These are phyloP conservation scores for Penicillium griseofulvum DNA, from an alignment of 2,329 filamentous ascomycete species.

Conservation along the genomic window DNA sequence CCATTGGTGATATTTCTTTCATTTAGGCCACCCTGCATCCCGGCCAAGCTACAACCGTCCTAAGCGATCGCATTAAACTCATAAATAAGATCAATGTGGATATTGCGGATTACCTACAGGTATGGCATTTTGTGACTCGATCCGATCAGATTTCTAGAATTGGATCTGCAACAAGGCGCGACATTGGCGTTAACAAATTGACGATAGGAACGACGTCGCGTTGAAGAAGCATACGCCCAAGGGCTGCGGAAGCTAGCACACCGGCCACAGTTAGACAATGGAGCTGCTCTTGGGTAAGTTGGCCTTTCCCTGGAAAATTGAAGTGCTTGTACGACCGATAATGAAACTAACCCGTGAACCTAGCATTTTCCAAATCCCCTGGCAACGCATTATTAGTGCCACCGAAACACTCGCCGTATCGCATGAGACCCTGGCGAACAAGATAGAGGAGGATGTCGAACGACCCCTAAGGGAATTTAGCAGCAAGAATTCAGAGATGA, in stretches of 20 bases:
- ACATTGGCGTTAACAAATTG: constrained; percentile 12
- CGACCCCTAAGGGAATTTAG: constrained; percentile 74
- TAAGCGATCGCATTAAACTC: constrained; percentile 83
- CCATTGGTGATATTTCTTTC: neutral
- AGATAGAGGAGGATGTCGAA: constrained; percentile 87
- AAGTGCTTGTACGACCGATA: neutral
- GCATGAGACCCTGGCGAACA: constrained; percentile 74
- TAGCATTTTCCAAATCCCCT: constrained; percentile 86
- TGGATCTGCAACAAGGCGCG: neutral
- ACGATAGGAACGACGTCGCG: constrained; percentile 77
- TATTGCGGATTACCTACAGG: constrained; percentile 96
- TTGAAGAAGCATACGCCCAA: constrained; percentile 86
- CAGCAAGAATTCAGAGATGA: constrained; percentile 69
- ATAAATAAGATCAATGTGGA: constrained; percentile 83
- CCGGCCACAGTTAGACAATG: constrained; percentile 69
- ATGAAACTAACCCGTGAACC: constrained; percentile 16
- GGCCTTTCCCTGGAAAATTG: neutral
- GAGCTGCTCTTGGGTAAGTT: constrained; percentile 80
- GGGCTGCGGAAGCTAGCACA: constrained; percentile 77
- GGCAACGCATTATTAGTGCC: constrained; percentile 80
- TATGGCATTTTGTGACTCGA: constrained; percentile 46
- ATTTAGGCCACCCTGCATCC: constrained; percentile 77
- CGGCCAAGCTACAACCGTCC: constrained; percentile 71
- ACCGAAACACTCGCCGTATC: constrained; percentile 78
- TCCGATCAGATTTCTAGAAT: constrained; percentile 13